A percentile compares a stretch with the other conserved stretches of the same genome.
These are phyloP conservation scores for Aspergillus avenaceus DNA, from an alignment of 495 filamentous ascomycete species.

Conservation along the genomic window DNA sequence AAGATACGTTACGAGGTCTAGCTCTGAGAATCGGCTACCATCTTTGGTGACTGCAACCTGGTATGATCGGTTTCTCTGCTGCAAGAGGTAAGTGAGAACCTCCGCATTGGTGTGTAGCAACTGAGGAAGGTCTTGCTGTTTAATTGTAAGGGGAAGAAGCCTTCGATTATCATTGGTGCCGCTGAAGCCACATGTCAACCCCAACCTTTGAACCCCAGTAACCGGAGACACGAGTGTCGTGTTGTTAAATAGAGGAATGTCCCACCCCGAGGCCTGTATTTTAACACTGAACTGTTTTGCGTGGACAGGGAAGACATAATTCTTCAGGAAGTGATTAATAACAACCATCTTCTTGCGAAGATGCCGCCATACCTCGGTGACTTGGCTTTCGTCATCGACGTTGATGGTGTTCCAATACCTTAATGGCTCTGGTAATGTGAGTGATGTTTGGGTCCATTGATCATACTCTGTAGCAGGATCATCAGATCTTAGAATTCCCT, in stretches of 20 bases:
- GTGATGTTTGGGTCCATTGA: conserved; percentile 42
- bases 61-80: conserved; percentile 12
- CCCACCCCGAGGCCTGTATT: conserved; percentile 65
- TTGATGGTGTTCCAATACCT: conserved; percentile 53
- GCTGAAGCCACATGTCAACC: conserved; percentile 60
- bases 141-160: conserved; percentile 53
- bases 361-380: conserved; percentile 43
- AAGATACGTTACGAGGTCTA: conserved; percentile 48
- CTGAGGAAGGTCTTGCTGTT: conserved; percentile 50
- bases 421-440: conserved; percentile 33
- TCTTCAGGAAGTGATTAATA: conserved; percentile 58
- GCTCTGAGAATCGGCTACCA: background rate
- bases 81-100: conserved; percentile 54
- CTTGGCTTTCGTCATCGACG: conserved; percentile 45
- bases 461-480: conserved; percentile 53
- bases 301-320: conserved; percentile 59
- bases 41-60: background rate
- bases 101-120: conserved; percentile 60
- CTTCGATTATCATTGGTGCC: conserved; percentile 64
- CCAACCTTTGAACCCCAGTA: background rate
- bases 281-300: conserved; percentile 60
- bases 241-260: conserved; percentile 36
- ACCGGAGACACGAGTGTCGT: background rate
- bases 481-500: conserved; percentile 50
- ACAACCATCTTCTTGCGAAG: conserved; percentile 45